phyloP scores from a whole-genome alignment of 257 asterid species.

The Nicotiana sylvestris region DNA sequence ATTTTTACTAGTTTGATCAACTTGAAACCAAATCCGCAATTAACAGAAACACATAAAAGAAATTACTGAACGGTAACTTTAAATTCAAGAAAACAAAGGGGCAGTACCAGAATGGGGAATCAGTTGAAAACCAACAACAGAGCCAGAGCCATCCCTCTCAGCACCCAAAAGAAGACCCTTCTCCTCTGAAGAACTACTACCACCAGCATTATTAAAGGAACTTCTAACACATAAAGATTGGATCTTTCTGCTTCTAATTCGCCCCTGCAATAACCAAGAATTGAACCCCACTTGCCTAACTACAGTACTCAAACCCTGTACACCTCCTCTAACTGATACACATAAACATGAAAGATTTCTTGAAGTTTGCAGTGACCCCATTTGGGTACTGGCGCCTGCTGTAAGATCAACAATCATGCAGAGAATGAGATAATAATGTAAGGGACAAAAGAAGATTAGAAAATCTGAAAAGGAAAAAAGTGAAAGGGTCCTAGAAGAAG shows the following conservation, averaged over 20 bases:
- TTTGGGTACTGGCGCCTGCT: constrained; percentile 11
- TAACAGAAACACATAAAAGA: not conserved
- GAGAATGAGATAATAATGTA: not conserved
- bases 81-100: not conserved
- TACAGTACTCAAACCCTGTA: constrained; percentile 10
- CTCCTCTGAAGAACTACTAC: constrained; percentile 25
- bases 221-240: constrained; percentile 34
- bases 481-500: not conserved
- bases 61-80: not conserved
- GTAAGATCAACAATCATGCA: constrained; percentile 10
- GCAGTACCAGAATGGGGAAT: constrained; percentile 61
- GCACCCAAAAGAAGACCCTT: constrained; percentile 39
- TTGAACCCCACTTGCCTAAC: constrained; percentile 43
- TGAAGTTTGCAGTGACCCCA: constrained; percentile 51
- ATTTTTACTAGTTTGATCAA: not conserved
- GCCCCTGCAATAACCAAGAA: constrained; percentile 24
- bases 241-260: constrained; percentile 19
- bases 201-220: constrained; percentile 15
- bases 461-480: constrained; percentile 21
- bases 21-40: not conserved
- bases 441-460: constrained; percentile 17
- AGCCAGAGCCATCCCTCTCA: constrained; percentile 52
- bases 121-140: constrained; percentile 64
- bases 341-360: constrained; percentile 18
- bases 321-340: not conserved